phyloP scores from a whole-genome alignment of 169 alveolate species.

The Cryptosporidium ubiquitum region DNA sequence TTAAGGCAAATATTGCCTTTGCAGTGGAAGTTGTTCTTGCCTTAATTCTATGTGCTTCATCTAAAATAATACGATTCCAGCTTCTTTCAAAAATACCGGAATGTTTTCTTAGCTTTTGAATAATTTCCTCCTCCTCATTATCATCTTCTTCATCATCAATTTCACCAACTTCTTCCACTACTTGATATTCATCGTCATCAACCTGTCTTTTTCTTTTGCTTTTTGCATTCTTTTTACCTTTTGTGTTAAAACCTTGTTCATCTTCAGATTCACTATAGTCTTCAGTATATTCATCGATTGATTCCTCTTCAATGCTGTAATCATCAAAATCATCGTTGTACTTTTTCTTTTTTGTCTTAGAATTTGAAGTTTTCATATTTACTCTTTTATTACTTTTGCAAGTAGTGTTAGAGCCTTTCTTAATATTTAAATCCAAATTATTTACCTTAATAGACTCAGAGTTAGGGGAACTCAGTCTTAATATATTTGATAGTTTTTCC shows the following conservation, averaged over 20 bases:
- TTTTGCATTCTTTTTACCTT: background rate
- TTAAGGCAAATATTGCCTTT: conserved; percentile 84
- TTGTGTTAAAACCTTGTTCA: background rate
- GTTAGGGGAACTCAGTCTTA: background rate
- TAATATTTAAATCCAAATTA: background rate
- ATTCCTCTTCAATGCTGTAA: background rate
- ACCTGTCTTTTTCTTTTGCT: background rate
- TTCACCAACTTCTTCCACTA: conserved; percentile 15
- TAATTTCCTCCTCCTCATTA: conserved; percentile 62
- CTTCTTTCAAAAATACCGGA: conserved; percentile 77
- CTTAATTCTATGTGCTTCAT: conserved; percentile 97
- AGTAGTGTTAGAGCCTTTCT: background rate
- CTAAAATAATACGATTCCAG: conserved; percentile 91
- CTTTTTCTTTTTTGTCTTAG: background rate
- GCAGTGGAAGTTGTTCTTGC: conserved; percentile 92
- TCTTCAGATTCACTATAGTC: background rate
- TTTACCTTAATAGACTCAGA: background rate
- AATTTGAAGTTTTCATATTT: background rate
- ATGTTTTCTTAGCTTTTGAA: conserved; percentile 16
- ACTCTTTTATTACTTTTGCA: background rate
- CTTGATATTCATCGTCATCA: conserved; percentile 16
- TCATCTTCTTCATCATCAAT: conserved; percentile 14
- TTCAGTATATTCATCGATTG: background rate
- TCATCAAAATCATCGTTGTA: conserved; percentile 1
- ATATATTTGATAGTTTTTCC: conserved; percentile 11